These are phyloP conservation scores for Saussurea involucrata DNA, from an alignment of 129 eudicot genomes.

Conservation along the genomic window DNA sequence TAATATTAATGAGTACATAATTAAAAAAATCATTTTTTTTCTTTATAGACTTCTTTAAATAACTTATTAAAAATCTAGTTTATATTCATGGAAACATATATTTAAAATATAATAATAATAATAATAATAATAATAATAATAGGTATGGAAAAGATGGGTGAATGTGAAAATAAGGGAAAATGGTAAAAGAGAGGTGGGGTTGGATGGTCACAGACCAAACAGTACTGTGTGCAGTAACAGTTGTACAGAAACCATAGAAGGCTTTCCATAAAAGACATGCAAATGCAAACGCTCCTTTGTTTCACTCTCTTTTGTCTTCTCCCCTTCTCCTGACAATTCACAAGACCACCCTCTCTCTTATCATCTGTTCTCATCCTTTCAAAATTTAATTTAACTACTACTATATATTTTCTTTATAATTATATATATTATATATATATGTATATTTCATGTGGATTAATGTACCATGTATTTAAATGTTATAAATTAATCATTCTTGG, in stretches of 20 bases:
- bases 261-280: constrained; percentile 42
- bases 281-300: constrained; percentile 44
- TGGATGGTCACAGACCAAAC: constrained; percentile 30
- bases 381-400: not conserved
- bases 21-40: no score
- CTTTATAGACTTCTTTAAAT: no score
- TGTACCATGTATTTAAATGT: no score
- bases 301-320: constrained; percentile 45
- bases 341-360: constrained; percentile 28
- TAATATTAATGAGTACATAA: no score
- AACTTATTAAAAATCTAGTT: no score
- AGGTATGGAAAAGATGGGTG: not conserved
- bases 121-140: no score
- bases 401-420: not conserved
- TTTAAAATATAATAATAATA: no score
- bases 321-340: constrained; percentile 37
- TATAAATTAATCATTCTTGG: not conserved
- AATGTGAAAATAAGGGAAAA: constrained; percentile 14
- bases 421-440: not conserved
- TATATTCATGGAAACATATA: no score
- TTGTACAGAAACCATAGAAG: constrained; percentile 18
- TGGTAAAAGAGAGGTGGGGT: constrained; percentile 19
- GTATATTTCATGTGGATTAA: no score
- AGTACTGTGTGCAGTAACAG: constrained; percentile 17
- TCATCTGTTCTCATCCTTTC: not conserved